Conservation (phyloP, 345 rosid species). For the Gossypium rotundifolium region DNA sequence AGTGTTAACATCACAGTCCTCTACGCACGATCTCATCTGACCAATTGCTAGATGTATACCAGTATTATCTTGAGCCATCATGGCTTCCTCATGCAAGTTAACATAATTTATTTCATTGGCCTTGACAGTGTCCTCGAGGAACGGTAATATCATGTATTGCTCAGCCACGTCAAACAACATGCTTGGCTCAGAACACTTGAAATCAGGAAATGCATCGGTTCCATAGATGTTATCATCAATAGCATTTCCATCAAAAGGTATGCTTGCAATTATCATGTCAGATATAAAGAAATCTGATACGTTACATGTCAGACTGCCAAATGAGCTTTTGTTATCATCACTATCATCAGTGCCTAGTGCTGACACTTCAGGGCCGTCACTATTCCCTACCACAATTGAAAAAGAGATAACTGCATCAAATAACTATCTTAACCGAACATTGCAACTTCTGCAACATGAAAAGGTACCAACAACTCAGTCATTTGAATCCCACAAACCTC, state of each 20-base stretch:
- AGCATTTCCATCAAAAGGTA: slow-evolving; percentile 44
- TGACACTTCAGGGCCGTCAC: slow-evolving; percentile 18
- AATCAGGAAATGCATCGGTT: slow-evolving; percentile 45
- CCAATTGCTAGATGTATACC: slow-evolving; percentile 57
- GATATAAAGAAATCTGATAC: slow-evolving; percentile 57
- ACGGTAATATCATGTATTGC: slow-evolving; percentile 72
- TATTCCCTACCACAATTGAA: slow-evolving; percentile 25
- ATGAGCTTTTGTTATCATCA: slow-evolving; percentile 31
- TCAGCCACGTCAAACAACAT: slow-evolving; percentile 54
- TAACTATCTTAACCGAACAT: not conserved
- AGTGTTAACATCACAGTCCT: slow-evolving; percentile 43
- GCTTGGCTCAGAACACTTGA: slow-evolving; percentile 52
- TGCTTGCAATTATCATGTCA: slow-evolving; percentile 50
- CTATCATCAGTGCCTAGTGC: slow-evolving; percentile 30
- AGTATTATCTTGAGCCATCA: slow-evolving; percentile 33
- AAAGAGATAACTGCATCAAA: not conserved
- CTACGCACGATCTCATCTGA: slow-evolving; percentile 46
- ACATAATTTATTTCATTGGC: slow-evolving; percentile 32
- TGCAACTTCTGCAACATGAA: not conserved
- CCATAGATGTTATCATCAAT: slow-evolving; percentile 28
- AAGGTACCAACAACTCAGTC: not conserved
- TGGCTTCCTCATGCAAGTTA: slow-evolving; percentile 41
- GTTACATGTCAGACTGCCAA: slow-evolving; percentile 46
- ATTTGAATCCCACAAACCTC: not conserved
- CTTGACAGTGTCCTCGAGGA: slow-evolving; percentile 59